Percentiles rank a stretch among this genome's conserved stretches.
Evolutionary conservation across 352 stramenopile genomes (phyloP).

Genomic region (Pilasporangium apinafurcum): DNA sequence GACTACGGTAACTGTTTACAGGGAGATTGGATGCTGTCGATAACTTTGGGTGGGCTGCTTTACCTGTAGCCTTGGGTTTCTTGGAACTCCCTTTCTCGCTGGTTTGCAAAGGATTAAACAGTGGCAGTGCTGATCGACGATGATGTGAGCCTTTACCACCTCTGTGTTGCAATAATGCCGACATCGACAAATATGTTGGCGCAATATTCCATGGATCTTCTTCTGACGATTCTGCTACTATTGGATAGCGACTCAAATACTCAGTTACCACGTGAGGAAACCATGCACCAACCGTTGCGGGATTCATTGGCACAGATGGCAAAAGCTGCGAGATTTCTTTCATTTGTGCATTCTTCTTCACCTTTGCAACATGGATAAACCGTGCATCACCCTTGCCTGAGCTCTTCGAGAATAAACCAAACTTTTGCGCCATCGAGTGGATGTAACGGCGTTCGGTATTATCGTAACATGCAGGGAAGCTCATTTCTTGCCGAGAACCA

Average conservation of each 20-base stretch:
- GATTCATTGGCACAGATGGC: constrained; percentile 21
- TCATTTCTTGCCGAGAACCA: constrained; percentile 43
- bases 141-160: too few species aligned
- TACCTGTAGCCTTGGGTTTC: neutral
- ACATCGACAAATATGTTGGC: too few species aligned
- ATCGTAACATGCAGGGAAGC: constrained; percentile 59
- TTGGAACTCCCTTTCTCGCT: too few species aligned
- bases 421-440: constrained; percentile 75
- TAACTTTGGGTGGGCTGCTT: neutral
- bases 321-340: constrained; percentile 58
- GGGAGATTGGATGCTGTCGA: constrained; percentile 32
- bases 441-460: constrained; percentile 80
- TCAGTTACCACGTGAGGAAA: constrained; percentile 30
- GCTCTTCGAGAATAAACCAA: constrained; percentile 78
- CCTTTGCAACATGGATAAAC: constrained; percentile 76
- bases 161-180: too few species aligned
- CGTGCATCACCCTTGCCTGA: constrained; percentile 54
- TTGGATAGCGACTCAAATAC: constrained; percentile 41
- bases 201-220: neutral
- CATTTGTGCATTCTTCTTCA: constrained; percentile 82
- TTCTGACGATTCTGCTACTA: constrained; percentile 3
- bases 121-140: too few species aligned
- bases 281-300: constrained; percentile 20
- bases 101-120: constrained; percentile 41
- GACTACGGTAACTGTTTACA: constrained; percentile 47